Evolutionary conservation across 2,329 filamentous ascomycete species (phyloP), one percentile per base, ranked within the genome.

Genomic region (Didymellaceae sp.): DNA sequence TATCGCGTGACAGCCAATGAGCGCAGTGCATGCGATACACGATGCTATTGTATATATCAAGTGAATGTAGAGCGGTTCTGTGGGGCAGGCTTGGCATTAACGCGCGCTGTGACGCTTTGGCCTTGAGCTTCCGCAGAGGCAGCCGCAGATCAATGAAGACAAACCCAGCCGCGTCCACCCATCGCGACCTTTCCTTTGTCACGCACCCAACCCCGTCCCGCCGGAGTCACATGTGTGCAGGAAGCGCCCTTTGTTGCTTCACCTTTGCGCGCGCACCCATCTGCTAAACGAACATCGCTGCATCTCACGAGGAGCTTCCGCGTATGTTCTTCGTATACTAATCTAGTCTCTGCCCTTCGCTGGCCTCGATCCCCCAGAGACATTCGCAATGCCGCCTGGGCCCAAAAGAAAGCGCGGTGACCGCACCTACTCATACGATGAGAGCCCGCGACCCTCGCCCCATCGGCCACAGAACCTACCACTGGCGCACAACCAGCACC

Each of bases 391-490:
- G 82, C 75, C 80, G 69, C 80, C 78, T 58, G 71, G 71, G 57
- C 74, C 75, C 45, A 86, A 86, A 76, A 77, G 83, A 55, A 86
- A 86, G 76, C 76, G 79, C 51, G 70, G 73, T 25, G 78, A 81
- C 38, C 72, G 76, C 54, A 73, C 68, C 37, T 74, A 71, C 50
- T 74, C 77, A 11, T 69, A 78, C 41, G 77, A 80, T 33, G 65
- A 68, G 43, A 70, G 68, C 57, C 59, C 68, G 14, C 67, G 79
- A 47, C 77, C 77, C 30, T 81, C 80, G 48, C 79, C 80, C 14
- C 78, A 82, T 63, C 75, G 77, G 38, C 80, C 80, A 13, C 75
- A 79, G 58, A 75, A 75, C 52, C 62, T 80, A 46, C 65, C 77
- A 59, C 76, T 85, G 59, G 82, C 80, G 54, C 80, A 83, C 65